Conservation (phyloP, 1,284 basidiomycete genomes). For the Calocybe gambosa region DNA sequence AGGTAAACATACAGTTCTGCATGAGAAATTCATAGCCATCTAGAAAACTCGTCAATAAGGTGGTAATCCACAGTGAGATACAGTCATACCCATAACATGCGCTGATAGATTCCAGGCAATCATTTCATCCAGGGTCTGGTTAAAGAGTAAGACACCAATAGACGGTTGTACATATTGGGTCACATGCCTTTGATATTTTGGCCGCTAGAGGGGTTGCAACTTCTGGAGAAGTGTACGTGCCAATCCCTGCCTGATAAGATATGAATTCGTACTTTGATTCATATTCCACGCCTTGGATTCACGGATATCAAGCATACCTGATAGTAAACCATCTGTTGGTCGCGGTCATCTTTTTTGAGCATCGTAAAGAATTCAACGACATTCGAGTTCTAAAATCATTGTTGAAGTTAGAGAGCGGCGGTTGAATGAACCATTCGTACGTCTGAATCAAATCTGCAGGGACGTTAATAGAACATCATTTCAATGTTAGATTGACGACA, state of each 20-base stretch:
- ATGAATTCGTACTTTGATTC: too few relatives aligned
- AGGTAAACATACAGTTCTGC: conserved; percentile 42
- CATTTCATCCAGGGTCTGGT: conserved; percentile 37
- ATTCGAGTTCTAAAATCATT: conserved; percentile 29
- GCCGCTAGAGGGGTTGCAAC: conserved; percentile 34
- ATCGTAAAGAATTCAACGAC: conserved; percentile 34
- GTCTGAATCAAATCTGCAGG: conserved; percentile 31
- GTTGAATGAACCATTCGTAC: conserved; percentile 11
- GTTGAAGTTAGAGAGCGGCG: neutral
- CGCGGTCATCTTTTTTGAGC: conserved; percentile 36
- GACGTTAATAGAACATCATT: neutral
- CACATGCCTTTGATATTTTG: conserved; percentile 26
- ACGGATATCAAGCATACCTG: conserved; percentile 24
- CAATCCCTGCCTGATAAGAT: conserved; percentile 39
- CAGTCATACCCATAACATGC: conserved; percentile 40
- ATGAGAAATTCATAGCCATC: conserved; percentile 61
- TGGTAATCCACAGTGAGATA: neutral
- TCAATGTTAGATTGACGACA: neutral
- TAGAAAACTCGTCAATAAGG: conserved; percentile 7
- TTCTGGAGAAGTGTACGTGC: conserved; percentile 24
- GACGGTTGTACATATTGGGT: neutral
- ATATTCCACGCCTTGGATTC: neutral
- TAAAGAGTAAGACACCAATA: neutral
- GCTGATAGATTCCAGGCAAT: conserved; percentile 46
- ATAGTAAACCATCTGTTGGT: conserved; percentile 39